Evolutionary conservation across 2,329 filamentous ascomycete genomes (phyloP).

Genomic region (Aspergillus sp.): DNA sequence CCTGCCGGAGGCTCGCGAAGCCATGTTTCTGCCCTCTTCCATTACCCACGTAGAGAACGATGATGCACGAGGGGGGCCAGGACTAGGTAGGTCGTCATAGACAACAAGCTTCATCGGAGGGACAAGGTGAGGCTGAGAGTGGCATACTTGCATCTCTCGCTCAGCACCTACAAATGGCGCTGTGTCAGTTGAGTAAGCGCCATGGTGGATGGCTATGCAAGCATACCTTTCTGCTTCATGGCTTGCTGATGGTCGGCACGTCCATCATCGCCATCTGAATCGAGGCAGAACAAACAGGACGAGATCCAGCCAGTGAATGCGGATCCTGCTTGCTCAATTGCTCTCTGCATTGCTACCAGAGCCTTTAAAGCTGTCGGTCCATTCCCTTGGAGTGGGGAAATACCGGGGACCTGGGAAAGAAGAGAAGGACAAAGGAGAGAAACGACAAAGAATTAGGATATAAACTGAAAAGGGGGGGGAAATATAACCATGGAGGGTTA

Average conservation of each 20-base stretch:
- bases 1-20: constrained; percentile 40
- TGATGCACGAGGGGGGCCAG: constrained; percentile 29
- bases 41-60: constrained; percentile 41
- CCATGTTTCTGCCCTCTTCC: constrained; percentile 39
- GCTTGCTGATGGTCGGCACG: constrained; percentile 23
- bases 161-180: constrained; percentile 33
- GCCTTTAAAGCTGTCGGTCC: constrained; percentile 27
- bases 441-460: constrained; percentile 1
- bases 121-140: constrained; percentile 47
- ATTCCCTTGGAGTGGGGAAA: constrained; percentile 25
- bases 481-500: background rate
- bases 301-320: constrained; percentile 40
- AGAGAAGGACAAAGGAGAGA: constrained; percentile 9
- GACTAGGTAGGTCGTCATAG: constrained; percentile 42
- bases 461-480: background rate
- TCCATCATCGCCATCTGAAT: constrained; percentile 24
- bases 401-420: constrained; percentile 8
- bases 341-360: constrained; percentile 36
- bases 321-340: constrained; percentile 40
- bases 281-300: constrained; percentile 39
- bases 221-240: constrained; percentile 21
- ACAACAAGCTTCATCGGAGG: constrained; percentile 47
- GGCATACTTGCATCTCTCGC: constrained; percentile 45
- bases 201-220: background rate
- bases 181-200: constrained; percentile 8